Conservation (phyloP, 768 basidiomycete species). For the Phlegmacium glaucopus region DNA sequence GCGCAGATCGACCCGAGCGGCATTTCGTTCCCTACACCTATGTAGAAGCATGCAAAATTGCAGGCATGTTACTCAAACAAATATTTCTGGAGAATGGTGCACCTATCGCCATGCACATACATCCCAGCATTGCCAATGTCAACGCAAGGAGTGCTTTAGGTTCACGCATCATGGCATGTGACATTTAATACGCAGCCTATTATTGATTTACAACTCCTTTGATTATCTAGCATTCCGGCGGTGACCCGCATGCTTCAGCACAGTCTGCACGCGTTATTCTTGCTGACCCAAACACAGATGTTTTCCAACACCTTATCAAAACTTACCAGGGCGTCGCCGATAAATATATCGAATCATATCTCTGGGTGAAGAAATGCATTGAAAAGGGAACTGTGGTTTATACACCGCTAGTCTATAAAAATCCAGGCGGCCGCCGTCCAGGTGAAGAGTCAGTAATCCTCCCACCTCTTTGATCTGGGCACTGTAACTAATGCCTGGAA, state of each 20-base stretch:
- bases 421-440: conserved; percentile 75
- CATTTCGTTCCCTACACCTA: conserved; percentile 80
- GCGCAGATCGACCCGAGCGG: conserved; percentile 65
- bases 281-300: conserved; percentile 76
- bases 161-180: conserved; percentile 64
- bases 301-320: conserved; percentile 72
- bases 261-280: conserved; percentile 74
- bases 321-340: conserved; percentile 64
- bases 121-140: conserved; percentile 75
- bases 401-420: conserved; percentile 79
- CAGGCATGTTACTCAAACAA: conserved; percentile 68
- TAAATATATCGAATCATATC: conserved; percentile 76
- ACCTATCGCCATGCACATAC: conserved; percentile 76
- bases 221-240: conserved; percentile 68
- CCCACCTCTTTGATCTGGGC: conserved; percentile 1
- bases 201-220: background rate
- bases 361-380: conserved; percentile 84
- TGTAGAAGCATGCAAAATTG: conserved; percentile 82
- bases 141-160: conserved; percentile 66
- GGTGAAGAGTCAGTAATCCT: conserved; percentile 69
- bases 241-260: conserved; percentile 68
- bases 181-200: background rate
- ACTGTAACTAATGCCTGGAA: background rate
- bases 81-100: conserved; percentile 66
- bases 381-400: conserved; percentile 63